Conservation (phyloP, 2,329 filamentous ascomycete species). For the Truncatella angustata region DNA sequence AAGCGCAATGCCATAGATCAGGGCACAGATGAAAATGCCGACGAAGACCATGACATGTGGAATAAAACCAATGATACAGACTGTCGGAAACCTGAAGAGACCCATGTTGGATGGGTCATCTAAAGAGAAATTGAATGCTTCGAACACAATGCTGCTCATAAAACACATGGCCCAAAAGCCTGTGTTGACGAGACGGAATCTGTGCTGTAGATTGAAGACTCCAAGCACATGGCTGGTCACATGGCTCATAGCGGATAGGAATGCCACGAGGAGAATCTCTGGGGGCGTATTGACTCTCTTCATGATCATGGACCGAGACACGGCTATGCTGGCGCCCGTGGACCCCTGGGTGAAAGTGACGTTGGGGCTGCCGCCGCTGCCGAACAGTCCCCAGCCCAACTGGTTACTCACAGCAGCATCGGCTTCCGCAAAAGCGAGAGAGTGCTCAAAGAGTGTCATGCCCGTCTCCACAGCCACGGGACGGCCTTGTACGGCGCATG, state of each 20-base stretch:
- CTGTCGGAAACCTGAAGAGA: slow-evolving; percentile 83
- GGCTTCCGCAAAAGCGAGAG: slow-evolving; percentile 91
- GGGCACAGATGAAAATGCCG: slow-evolving; percentile 72
- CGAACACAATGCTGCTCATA: slow-evolving; percentile 81
- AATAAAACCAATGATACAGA: slow-evolving; percentile 92
- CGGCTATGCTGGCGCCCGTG: slow-evolving; percentile 40
- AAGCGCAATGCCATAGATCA: slow-evolving; percentile 77
- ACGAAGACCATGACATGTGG: slow-evolving; percentile 84
- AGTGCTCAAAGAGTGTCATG: slow-evolving; percentile 96
- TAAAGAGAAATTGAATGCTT: slow-evolving; percentile 60
- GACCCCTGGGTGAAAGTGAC: slow-evolving; percentile 41
- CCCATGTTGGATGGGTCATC: slow-evolving; percentile 62
- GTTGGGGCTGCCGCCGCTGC: slow-evolving; percentile 39
- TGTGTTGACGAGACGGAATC: slow-evolving; percentile 80
- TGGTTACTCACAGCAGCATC: slow-evolving; percentile 83
- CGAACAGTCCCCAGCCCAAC: slow-evolving; percentile 68
- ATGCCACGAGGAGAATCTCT: slow-evolving; percentile 80
- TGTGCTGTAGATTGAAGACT: slow-evolving; percentile 74
- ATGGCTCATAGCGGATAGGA: slow-evolving; percentile 88
- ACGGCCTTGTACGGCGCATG: slow-evolving; percentile 83
- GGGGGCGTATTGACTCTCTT: slow-evolving; percentile 83
- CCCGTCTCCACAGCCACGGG: slow-evolving; percentile 81
- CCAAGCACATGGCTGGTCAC: slow-evolving; percentile 81
- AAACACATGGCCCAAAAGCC: slow-evolving; percentile 88
- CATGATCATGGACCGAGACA: slow-evolving; percentile 67